These are phyloP conservation scores for Lactuca saligna DNA, from an alignment of 129 eudicot species.

Conservation along the genomic window DNA sequence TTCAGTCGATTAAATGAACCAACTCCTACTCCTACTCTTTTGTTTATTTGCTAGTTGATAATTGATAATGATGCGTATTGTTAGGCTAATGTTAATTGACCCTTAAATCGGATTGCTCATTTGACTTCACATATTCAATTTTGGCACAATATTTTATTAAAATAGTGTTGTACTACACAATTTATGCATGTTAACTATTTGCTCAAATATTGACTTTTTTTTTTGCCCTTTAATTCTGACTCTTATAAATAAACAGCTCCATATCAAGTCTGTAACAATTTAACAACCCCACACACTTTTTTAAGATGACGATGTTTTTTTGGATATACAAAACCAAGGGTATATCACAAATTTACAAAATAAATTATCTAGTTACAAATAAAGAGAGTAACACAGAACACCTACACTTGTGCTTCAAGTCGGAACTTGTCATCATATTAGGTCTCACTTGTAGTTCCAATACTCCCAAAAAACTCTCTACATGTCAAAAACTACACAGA, in stretches of 20 bases:
- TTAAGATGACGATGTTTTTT: background rate
- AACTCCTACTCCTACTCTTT: background rate
- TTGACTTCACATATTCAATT: background rate
- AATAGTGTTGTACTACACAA: background rate
- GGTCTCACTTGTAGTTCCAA: background rate
- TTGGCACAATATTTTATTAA: background rate
- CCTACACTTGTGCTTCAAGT: constrained; percentile 4
- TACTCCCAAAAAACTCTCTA: constrained; percentile 7
- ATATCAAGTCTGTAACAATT: background rate
- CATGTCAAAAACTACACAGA: constrained; percentile 21
- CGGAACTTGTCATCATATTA: constrained; percentile 7
- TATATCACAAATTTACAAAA: constrained; percentile 5
- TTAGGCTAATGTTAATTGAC: constrained; percentile 9
- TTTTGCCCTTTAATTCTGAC: too few relatives aligned
- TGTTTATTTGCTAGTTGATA: background rate
- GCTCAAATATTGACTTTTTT: too few relatives aligned
- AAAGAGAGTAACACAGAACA: constrained; percentile 11
- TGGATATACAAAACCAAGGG: background rate
- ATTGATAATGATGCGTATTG: background rate
- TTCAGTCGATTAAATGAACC: background rate
- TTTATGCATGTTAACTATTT: background rate
- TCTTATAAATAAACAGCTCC: too few relatives aligned
- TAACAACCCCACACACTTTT: background rate
- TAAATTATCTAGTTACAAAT: constrained; percentile 21
- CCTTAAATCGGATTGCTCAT: background rate